These are phyloP conservation scores for Pythium vanterpoolii DNA, from an alignment of 352 stramenopile genomes.

Conservation along the genomic window DNA sequence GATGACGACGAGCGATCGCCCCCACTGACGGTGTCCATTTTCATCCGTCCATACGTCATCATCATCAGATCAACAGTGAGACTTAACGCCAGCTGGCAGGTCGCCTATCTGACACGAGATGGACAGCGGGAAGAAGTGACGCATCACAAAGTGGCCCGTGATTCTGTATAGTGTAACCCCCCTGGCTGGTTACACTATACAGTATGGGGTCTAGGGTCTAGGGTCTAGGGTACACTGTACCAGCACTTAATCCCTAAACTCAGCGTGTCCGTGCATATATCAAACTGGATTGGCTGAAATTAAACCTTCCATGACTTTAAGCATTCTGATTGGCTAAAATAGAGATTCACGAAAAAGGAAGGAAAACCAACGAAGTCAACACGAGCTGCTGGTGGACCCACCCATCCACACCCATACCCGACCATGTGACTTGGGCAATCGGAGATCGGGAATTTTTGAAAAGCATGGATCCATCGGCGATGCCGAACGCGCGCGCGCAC, in stretches of 20 bases:
- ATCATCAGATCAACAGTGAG: conserved; percentile 18
- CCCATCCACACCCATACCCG: not conserved
- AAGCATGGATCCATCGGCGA: conserved; percentile 18
- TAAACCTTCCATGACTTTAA: not conserved
- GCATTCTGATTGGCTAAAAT: not conserved
- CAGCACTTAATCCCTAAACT: not conserved
- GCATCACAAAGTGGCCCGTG: conserved; percentile 8
- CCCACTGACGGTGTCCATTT: not conserved
- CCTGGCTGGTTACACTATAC: conserved; percentile 7
- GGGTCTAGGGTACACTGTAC: conserved; percentile 7
- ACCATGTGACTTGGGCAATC: conserved; percentile 22
- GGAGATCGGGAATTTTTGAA: not conserved
- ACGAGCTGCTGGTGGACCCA: not conserved
- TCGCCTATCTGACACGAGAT: conserved; percentile 14
- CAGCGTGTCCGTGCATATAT: not conserved
- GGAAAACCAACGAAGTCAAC: conserved; percentile 16
- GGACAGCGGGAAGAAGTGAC: conserved; percentile 5
- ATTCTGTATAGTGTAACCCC: no score
- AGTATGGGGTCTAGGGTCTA: not conserved
- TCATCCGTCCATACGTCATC: not conserved
- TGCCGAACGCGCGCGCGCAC: not conserved
- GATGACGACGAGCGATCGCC: conserved; percentile 7
- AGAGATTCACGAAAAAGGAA: conserved; percentile 1
- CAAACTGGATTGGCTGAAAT: not conserved
- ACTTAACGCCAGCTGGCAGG: not conserved